phyloP scores from a whole-genome alignment of 768 basidiomycete species.

The Tulasnella sp. region DNA sequence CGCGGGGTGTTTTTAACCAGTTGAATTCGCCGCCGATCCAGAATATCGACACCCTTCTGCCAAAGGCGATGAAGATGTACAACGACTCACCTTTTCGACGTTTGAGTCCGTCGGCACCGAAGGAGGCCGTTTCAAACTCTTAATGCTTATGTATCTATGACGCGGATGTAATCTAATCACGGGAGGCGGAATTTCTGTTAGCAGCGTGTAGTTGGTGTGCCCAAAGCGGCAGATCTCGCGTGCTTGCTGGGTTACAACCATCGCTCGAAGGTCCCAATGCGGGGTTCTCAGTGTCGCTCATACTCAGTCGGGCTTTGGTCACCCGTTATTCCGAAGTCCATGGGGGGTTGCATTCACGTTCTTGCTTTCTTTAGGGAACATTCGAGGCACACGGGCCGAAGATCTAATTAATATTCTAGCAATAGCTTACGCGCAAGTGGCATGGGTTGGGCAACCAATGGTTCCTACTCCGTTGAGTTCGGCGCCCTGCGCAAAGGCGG shows the following conservation, averaged over 20 bases:
- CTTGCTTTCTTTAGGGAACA: not conserved
- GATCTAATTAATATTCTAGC: not conserved
- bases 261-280: too few relatives aligned
- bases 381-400: not conserved
- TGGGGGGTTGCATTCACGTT: not conserved
- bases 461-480: not conserved
- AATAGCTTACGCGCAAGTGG: not conserved
- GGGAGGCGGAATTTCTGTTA: not conserved
- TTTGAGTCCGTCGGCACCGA: not conserved
- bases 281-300: too few relatives aligned
- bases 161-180: not conserved
- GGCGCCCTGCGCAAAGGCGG: not conserved
- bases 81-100: constrained; percentile 11
- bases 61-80: constrained; percentile 27
- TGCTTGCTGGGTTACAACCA: too few relatives aligned
- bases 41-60: constrained; percentile 24
- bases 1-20: too few relatives aligned
- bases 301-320: not conserved
- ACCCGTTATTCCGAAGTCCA: not conserved
- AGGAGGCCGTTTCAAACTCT: not conserved
- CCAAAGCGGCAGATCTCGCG: too few relatives aligned
- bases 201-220: not conserved
- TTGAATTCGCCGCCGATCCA: not conserved
- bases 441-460: not conserved
- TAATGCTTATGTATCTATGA: not conserved